Conservation (phyloP, 805 yeast species). For the Saccharomyces kudriavzevii region DNA sequence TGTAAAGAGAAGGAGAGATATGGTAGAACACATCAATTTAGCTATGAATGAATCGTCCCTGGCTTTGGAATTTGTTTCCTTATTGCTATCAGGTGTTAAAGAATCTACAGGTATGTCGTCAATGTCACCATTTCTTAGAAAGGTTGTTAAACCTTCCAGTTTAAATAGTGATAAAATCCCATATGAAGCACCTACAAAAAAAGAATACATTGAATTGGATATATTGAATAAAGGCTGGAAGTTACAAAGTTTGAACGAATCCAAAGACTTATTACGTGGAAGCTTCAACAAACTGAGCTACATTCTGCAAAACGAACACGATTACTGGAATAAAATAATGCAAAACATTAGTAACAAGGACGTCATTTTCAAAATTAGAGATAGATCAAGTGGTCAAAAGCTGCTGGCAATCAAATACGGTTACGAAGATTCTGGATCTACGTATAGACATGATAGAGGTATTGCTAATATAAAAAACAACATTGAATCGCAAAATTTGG, state of each 20-base stretch:
- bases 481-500: constrained; percentile 33
- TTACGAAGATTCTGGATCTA: constrained; percentile 84
- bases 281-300: constrained; percentile 45
- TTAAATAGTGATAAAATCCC: constrained; percentile 41
- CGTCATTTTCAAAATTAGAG: constrained; percentile 54
- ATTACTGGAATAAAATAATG: constrained; percentile 45
- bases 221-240: constrained; percentile 66
- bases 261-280: constrained; percentile 42
- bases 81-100: constrained; percentile 67
- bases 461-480: constrained; percentile 59
- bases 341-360: constrained; percentile 18
- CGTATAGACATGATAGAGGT: constrained; percentile 59
- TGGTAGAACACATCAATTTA: constrained; percentile 43
- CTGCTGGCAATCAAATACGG: constrained; percentile 81
- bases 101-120: constrained; percentile 84
- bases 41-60: constrained; percentile 87
- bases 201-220: constrained; percentile 23
- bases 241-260: constrained; percentile 52
- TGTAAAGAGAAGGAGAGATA: constrained; percentile 43
- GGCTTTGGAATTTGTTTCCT: constrained; percentile 78
- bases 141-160: constrained; percentile 69
- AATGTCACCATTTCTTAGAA: constrained; percentile 75
- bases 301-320: constrained; percentile 52
- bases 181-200: constrained; percentile 10
- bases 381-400: constrained; percentile 43